Percentiles rank a stretch among this genome's conserved stretches.
Evolutionary conservation across 1,139 yeast species (phyloP).

Genomic region (Geotrichum europaeum): DNA sequence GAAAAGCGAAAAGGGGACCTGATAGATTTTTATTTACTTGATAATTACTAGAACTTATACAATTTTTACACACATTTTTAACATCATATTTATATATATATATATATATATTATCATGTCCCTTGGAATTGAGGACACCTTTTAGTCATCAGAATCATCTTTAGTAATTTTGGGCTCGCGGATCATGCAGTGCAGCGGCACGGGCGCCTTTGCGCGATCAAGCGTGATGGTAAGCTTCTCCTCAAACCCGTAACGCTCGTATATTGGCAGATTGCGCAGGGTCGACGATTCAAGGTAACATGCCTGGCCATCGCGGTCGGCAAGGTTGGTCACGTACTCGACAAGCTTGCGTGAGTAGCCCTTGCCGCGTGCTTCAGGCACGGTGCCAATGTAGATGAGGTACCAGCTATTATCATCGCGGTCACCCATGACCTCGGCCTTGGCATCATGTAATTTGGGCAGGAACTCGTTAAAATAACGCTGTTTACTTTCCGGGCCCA

Average conservation of each 20-base stretch:
- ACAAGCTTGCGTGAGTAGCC: slow-evolving; percentile 58
- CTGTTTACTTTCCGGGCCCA: slow-evolving; percentile 48
- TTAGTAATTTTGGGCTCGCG: slow-evolving; percentile 23
- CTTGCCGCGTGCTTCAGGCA: slow-evolving; percentile 56
- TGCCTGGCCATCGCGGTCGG: slow-evolving; percentile 43
- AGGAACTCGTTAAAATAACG: slow-evolving; percentile 54
- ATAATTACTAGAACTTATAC: not conserved
- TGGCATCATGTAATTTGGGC: slow-evolving; percentile 50
- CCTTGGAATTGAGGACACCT: not conserved
- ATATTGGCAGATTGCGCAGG: slow-evolving; percentile 50
- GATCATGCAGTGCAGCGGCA: slow-evolving; percentile 25
- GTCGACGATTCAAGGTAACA: slow-evolving; percentile 57
- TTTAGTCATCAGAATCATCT: slow-evolving; percentile 18
- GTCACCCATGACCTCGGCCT: slow-evolving; percentile 31
- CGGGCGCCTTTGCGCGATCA: slow-evolving; percentile 20
- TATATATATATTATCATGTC: not conserved
- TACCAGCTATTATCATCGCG: slow-evolving; percentile 45
- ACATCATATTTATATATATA: too few relatives aligned
- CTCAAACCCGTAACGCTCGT: slow-evolving; percentile 50
- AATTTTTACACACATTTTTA: not conserved
- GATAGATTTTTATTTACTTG: not conserved
- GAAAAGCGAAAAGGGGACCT: not conserved
- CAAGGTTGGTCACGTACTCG: slow-evolving; percentile 48
- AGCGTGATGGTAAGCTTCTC: slow-evolving; percentile 19
- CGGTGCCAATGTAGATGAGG: slow-evolving; percentile 57